Conservation (phyloP, 768 basidiomycete genomes). For the Pholiota conissans region DNA sequence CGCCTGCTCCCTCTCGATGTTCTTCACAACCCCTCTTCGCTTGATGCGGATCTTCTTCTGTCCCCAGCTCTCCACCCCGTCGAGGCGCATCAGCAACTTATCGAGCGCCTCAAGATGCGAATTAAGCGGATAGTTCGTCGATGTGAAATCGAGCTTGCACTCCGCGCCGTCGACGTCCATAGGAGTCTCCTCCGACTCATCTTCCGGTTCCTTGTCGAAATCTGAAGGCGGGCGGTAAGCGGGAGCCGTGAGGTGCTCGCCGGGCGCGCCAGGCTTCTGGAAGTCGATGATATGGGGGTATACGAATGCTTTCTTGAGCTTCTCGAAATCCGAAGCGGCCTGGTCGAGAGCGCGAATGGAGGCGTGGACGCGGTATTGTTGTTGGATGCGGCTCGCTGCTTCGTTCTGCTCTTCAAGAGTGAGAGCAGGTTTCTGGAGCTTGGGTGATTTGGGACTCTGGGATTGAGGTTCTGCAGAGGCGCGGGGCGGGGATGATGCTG, state of each 20-base stretch:
- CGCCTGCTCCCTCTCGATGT: constrained; percentile 61
- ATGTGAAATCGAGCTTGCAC: constrained; percentile 58
- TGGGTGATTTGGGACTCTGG: too few relatives aligned
- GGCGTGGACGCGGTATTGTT: constrained; percentile 41
- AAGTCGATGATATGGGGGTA: constrained; percentile 51
- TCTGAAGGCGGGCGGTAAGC: constrained; percentile 20
- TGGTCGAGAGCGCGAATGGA: constrained; percentile 40
- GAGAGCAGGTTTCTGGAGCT: constrained; percentile 2
- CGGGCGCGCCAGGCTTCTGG: constrained; percentile 27
- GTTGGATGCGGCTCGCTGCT: constrained; percentile 50
- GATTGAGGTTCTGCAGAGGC: constrained; percentile 8
- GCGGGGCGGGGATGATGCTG: background rate
- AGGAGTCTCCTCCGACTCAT: constrained; percentile 7
- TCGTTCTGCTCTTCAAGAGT: constrained; percentile 30
- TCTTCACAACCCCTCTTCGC: constrained; percentile 52
- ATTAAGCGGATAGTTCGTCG: constrained; percentile 59
- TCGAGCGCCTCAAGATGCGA: constrained; percentile 62
- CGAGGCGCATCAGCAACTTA: constrained; percentile 63
- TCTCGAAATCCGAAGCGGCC: constrained; percentile 43
- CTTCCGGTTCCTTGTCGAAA: constrained; percentile 15
- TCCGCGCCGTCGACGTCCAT: constrained; percentile 19
- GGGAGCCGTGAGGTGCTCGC: constrained; percentile 27
- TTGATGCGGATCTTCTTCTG: constrained; percentile 48
- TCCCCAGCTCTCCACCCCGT: constrained; percentile 68
- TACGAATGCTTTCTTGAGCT: constrained; percentile 40